Evolutionary conservation across 768 basidiomycete genomes (phyloP), one percentile per base, ranked within the genome.

Genomic region (Tylopilus plumbeoviolaceoides): DNA sequence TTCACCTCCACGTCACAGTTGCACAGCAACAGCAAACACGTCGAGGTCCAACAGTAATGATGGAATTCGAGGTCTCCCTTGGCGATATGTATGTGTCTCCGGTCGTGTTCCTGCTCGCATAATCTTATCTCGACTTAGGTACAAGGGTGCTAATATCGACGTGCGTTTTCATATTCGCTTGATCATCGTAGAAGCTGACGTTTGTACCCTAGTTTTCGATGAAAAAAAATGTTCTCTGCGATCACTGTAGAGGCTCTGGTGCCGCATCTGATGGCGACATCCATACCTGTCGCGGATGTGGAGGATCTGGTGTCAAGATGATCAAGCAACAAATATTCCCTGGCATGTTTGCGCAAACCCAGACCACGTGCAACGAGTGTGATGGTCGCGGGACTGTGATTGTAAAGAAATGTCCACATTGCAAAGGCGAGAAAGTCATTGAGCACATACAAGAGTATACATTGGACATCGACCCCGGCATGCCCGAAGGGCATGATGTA

Each of bases 201-300:
- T n/a, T 41, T 57, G 35, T 6, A 4, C 1, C 1, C 12, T 59
- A 98, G 93, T 95, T 99, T 71, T 87, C 89, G 75, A 79, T 98
- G 66, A 88, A 85, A 69, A 95, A 95, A 67, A 83, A 85, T 48
- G 83, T 95, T 33, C 84, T 99, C 17, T 99, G 97, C 64, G 94
- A 98, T 69, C 91, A 97, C 66, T 99, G 97, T 72, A 86, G 94
- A 64, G 97, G 97, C 21, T 84, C 91, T 0, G 97, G 97, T 21
- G 97, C 97, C 0, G 89, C 92, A 2, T 89, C 91, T 0, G 90
- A 92, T 53, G 70, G 79, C 7, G 91, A 97, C 64, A 89, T 97
- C 44, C 89, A 92, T 62, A 79, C 81, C n/a, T 99, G 97, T 66
- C 68, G 81, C 4, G 80, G 80, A 11, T 99, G 97, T 65, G 79